These are phyloP conservation scores for Diaporthe citri DNA, from an alignment of 2,329 filamentous ascomycete species.

Conservation along the genomic window DNA sequence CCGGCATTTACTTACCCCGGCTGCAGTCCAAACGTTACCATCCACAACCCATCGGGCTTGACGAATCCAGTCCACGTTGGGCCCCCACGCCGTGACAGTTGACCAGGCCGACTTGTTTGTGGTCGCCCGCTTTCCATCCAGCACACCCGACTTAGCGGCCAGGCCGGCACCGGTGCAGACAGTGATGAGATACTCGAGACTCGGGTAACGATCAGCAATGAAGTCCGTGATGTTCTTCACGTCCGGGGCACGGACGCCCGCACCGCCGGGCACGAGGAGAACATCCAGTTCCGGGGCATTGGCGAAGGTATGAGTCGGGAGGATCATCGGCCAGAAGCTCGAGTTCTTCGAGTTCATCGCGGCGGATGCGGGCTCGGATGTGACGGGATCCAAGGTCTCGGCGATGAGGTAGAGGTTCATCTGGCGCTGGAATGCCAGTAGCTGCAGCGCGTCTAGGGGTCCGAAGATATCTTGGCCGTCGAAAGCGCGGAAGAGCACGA, in stretches of 20 bases:
- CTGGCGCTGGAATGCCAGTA: slow-evolving; percentile 51
- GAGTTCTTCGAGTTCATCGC: slow-evolving; percentile 51
- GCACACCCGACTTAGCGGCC: slow-evolving; percentile 68
- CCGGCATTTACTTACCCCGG: slow-evolving; percentile 59
- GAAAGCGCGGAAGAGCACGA: slow-evolving; percentile 60
- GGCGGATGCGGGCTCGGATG: slow-evolving; percentile 46
- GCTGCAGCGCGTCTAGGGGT: slow-evolving; percentile 59
- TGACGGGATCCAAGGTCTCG: slow-evolving; percentile 56
- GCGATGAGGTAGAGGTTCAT: slow-evolving; percentile 58
- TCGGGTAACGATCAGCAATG: slow-evolving; percentile 58
- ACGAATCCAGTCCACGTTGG: slow-evolving; percentile 69
- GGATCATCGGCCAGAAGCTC: slow-evolving; percentile 51
- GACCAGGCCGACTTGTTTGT: slow-evolving; percentile 74
- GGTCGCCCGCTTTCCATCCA: slow-evolving; percentile 72
- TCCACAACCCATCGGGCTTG: slow-evolving; percentile 75
- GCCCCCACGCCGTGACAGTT: slow-evolving; percentile 59
- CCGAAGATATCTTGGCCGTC: slow-evolving; percentile 61
- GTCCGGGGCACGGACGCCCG: slow-evolving; percentile 58
- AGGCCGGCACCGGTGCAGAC: slow-evolving; percentile 76
- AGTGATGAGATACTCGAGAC: slow-evolving; percentile 69
- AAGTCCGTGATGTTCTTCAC: slow-evolving; percentile 53
- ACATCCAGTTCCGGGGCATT: slow-evolving; percentile 69
- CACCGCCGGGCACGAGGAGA: slow-evolving; percentile 75
- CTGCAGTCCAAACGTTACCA: slow-evolving; percentile 75
- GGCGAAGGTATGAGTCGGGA: slow-evolving; percentile 65